These are phyloP conservation scores for Saccharum spontaneum DNA, from an alignment of 176 grass and related monocot species.

Conservation along the genomic window DNA sequence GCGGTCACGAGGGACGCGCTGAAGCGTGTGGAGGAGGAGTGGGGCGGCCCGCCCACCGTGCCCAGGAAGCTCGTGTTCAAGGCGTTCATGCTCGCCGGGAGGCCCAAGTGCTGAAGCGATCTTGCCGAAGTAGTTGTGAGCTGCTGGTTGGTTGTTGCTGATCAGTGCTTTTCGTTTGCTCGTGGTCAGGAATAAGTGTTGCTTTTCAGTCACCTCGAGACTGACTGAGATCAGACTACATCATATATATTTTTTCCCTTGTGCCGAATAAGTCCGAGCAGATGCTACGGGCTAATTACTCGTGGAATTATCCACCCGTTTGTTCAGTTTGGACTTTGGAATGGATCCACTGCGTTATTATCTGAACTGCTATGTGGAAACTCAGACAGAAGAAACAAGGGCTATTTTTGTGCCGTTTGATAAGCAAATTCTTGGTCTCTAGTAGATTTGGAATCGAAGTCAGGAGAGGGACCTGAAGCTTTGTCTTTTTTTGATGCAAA, in stretches of 20 bases:
- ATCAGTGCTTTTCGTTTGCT: neutral
- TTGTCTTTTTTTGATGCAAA: no score
- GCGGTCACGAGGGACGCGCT: slow-evolving; percentile 37
- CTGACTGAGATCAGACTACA: neutral
- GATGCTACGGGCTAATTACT: neutral
- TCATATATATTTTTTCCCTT: neutral
- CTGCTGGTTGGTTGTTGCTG: neutral
- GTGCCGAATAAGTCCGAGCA: neutral
- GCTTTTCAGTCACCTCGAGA: neutral
- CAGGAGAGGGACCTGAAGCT: no score
- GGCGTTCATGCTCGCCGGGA: slow-evolving; percentile 74
- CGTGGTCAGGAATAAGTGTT: neutral
- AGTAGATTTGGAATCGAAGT: no score
- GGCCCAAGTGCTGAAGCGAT: slow-evolving; percentile 39
- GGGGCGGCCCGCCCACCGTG: slow-evolving; percentile 45
- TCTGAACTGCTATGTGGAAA: neutral
- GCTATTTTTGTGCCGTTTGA: neutral
- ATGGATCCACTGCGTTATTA: neutral
- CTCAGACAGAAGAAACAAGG: neutral
- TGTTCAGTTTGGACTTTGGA: neutral
- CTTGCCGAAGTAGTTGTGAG: neutral
- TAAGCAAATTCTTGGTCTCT: neutral
- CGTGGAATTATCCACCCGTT: neutral
- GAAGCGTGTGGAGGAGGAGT: slow-evolving; percentile 48
- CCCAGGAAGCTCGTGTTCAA: slow-evolving; percentile 51